Base-by-base conservation (phyloP, 2,329 filamentous ascomycete species). In the Aspergillus aculeatinus region DNA sequence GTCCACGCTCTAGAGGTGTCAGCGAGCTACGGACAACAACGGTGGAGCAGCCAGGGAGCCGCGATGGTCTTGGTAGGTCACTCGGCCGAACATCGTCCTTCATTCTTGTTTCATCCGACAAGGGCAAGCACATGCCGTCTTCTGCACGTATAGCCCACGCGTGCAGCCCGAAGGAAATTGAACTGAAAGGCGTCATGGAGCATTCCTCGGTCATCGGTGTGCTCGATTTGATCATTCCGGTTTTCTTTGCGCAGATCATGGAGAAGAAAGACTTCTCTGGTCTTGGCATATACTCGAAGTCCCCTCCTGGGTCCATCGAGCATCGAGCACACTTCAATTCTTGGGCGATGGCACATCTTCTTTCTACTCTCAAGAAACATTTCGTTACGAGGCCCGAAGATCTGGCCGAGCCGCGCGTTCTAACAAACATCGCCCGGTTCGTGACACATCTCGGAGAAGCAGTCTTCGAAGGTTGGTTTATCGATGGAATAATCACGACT, bases 321-420 rank as follows among this genome's bases (percentile, higher is more conserved):
- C 92, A 98, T 67, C 93, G 97, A 69, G 92, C 92, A 0, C 96
- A 93, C 72, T 97, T 99, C 66, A 92, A 96, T 71, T 96, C 95
- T 0, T 97, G 93, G 71, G 80, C 98, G 3, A 80, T 98, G 21
- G 86, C 88, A 29, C 89, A 89, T 64, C 87, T 90, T 0, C 84
- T 97, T 50, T 83, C 87, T 3, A 86, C 89, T 31, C 78, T 96
- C 16, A 85, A 85, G 35, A 89, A 85, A 59, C 82, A 86, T 23
- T 82, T 98, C 9, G 86, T 91, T 61, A 77, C 89, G 2, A 85
- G 93, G 64, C 87, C 90, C 68, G 87, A 88, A 58, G 78, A 89
- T 0, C 81, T 98, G 1, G 85, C 86, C 58, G 93, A 98, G 71
- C 91, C 95, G 1, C 87, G 89, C 61, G 85, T 96, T 1, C 80